Percentiles rank a stretch among this genome's conserved stretches.
Evolutionary conservation across 164 flowering plant species (phyloP).

Genomic region (Houttuynia cordata): DNA sequence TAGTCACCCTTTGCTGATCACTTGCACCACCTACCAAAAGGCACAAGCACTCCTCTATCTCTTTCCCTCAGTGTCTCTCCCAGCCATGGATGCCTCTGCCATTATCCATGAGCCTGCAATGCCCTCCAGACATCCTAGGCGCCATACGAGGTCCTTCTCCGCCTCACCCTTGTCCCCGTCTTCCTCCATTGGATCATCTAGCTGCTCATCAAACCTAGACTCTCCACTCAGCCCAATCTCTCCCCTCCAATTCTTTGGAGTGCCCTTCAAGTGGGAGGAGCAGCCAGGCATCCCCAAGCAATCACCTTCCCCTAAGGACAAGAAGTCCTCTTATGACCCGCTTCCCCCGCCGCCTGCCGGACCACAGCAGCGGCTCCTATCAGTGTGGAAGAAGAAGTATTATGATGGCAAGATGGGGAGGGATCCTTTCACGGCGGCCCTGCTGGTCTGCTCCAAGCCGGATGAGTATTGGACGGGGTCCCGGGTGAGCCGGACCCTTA

Average conservation of each 20-base stretch:
- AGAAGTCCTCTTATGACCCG: background rate
- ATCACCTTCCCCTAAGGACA: background rate
- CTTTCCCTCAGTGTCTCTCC: background rate
- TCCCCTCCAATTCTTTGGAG: constrained; percentile 1
- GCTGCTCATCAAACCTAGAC: background rate
- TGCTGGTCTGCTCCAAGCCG: constrained; percentile 2
- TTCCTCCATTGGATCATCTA: background rate
- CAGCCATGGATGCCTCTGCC: constrained; percentile 5
- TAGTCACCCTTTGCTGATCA: background rate
- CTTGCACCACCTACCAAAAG: background rate
- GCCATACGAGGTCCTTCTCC: constrained; percentile 1
- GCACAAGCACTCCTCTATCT: background rate
- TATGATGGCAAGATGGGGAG: background rate
- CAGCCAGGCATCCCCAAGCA: constrained; percentile 4
- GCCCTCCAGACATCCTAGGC: background rate
- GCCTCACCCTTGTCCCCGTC: background rate
- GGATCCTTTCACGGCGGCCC: constrained; percentile 2
- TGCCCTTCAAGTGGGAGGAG: constrained; percentile 4
- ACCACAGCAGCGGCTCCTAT: background rate
- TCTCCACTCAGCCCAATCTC: constrained; percentile 1
- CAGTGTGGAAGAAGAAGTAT: background rate
- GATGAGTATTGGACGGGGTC: background rate
- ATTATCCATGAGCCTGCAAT: background rate
- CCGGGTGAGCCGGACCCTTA: background rate
- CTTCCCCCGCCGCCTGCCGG: background rate